phyloP scores from a whole-genome alignment of 148 eudicot genomes.

The Chenopodium quinoa region DNA sequence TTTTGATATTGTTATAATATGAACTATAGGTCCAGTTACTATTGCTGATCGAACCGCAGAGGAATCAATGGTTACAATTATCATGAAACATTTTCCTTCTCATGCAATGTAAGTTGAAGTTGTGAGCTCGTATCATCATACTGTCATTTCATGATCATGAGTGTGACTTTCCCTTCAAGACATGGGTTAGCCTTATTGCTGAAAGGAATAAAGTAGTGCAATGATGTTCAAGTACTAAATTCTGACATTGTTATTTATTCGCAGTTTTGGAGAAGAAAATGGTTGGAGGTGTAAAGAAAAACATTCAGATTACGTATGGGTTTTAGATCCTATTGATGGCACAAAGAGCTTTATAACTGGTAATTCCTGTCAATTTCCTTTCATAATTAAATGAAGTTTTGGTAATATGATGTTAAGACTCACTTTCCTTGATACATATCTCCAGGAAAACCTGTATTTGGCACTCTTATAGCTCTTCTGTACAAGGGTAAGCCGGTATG shows the following conservation, averaged over 20 bases:
- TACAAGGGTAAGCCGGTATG: constrained; percentile 96
- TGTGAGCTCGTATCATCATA: background rate
- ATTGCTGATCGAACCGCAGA: constrained; percentile 92
- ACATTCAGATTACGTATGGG: constrained; percentile 89
- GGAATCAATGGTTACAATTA: constrained; percentile 69
- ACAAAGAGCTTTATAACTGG: constrained; percentile 99
- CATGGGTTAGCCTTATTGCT: background rate
- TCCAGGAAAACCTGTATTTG: constrained; percentile 92
- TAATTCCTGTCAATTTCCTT: constrained; percentile 16
- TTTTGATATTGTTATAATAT: constrained; percentile 16
- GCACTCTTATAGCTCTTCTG: constrained; percentile 87
- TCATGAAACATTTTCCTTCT: constrained; percentile 59
- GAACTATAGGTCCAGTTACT: constrained; percentile 82
- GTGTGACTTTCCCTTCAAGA: background rate
- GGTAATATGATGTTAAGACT: background rate
- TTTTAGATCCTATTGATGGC: constrained; percentile 96
- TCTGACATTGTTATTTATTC: constrained; percentile 10
- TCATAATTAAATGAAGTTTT: background rate
- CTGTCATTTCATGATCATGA: background rate
- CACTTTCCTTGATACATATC: constrained; percentile 11
- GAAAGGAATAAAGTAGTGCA: background rate
- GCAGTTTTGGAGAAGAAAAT: constrained; percentile 96
- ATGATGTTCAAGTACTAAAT: background rate
- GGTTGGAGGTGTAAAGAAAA: constrained; percentile 91
- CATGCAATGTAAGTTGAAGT: constrained; percentile 77